phyloP scores from a whole-genome alignment of 2,329 filamentous ascomycete genomes.

The Colletotrichum tabaci region DNA sequence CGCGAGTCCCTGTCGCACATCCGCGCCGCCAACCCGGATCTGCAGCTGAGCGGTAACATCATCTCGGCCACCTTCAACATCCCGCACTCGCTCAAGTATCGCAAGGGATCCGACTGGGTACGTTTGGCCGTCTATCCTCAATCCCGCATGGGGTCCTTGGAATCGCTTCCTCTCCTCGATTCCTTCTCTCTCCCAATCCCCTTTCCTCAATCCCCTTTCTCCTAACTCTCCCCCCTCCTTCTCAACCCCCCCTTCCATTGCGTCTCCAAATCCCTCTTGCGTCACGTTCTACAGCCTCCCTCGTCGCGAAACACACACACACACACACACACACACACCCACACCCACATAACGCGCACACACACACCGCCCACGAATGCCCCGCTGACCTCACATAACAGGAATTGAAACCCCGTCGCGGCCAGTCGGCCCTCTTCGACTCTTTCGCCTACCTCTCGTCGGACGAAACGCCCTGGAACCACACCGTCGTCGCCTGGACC shows the following conservation, averaged over 20 bases:
- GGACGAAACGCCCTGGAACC: conserved; percentile 87
- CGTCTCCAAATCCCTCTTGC: background rate
- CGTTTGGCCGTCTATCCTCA: conserved; percentile 47
- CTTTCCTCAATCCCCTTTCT: background rate
- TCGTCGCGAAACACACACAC: too few relatives aligned
- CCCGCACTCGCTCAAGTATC: conserved; percentile 72
- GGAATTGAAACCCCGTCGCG: conserved; percentile 83
- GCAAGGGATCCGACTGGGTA: conserved; percentile 74
- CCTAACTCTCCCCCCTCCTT: background rate
- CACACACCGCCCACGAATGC: background rate
- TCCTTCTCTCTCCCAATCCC: background rate
- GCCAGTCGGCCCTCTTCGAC: conserved; percentile 93
- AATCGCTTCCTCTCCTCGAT: background rate
- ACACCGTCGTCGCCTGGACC: conserved; percentile 95
- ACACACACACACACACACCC: background rate
- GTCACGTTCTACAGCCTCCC: background rate
- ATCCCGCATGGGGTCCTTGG: conserved; percentile 1
- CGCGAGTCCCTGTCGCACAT: conserved; percentile 70
- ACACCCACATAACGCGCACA: too few relatives aligned
- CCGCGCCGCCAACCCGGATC: conserved; percentile 68
- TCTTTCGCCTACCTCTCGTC: conserved; percentile 91
- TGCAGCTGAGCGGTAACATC: conserved; percentile 74
- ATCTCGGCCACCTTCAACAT: conserved; percentile 77
- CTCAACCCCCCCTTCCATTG: background rate
- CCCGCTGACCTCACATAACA: conserved; percentile 52